Evolutionary conservation across 352 stramenopile species (phyloP).

Genomic region (Phytopythium sindhum): DNA sequence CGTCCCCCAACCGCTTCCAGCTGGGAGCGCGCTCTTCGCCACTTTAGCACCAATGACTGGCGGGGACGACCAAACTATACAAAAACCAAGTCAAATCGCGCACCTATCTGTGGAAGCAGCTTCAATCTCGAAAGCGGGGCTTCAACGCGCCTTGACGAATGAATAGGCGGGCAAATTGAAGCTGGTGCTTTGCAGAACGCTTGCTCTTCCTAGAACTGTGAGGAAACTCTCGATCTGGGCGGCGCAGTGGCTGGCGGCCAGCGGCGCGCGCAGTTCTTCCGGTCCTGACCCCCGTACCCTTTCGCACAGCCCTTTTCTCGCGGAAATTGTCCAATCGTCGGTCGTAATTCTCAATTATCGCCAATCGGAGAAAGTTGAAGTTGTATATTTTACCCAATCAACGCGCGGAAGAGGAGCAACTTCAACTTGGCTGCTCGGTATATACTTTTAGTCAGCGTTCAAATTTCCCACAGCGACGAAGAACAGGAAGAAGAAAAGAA

Average conservation of each 20-base stretch:
- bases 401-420: constrained; percentile 9
- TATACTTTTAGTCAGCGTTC: neutral
- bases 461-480: neutral
- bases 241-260: neutral
- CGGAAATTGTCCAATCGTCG: constrained; percentile 9
- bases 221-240: constrained; percentile 9
- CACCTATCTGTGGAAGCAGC: neutral
- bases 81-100: neutral
- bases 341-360: constrained; percentile 10
- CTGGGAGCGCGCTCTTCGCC: neutral
- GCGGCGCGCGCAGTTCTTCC: neutral
- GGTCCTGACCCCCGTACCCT: constrained; percentile 4
- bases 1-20: constrained; percentile 2
- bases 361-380: constrained; percentile 30
- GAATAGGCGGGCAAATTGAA: constrained; percentile 4
- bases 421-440: constrained; percentile 30
- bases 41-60: neutral
- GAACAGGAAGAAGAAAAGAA: constrained; percentile 6
- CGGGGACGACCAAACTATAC: neutral
- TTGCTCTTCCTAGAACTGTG: constrained; percentile 7
- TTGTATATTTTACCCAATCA: constrained; percentile 33
- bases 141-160: constrained; percentile 3
- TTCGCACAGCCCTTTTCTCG: neutral
- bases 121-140: neutral
- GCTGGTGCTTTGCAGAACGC: neutral